Evolutionary conservation across 2,329 filamentous ascomycete genomes (phyloP).

Genomic region (Diplodia seriata): DNA sequence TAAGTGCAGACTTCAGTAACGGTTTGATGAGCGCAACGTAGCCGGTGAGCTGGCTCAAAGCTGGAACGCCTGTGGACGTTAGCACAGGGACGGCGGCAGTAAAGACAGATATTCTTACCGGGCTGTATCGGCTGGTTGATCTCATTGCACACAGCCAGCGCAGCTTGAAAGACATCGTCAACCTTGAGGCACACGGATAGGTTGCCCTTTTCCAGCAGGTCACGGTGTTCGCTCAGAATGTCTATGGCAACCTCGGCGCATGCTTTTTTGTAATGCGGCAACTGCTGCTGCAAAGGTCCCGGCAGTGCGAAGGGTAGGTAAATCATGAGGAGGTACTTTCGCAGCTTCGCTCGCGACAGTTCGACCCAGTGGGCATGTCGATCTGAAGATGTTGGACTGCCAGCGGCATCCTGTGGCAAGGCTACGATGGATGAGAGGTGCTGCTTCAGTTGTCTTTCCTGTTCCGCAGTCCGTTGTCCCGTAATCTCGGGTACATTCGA

Average conservation of each 20-base stretch:
- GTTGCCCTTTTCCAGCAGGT: not conserved
- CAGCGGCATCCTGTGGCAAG: not conserved
- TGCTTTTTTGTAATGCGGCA: conserved; percentile 18
- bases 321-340: conserved; percentile 21
- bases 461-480: conserved; percentile 3
- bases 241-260: conserved; percentile 13
- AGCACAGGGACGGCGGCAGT: not conserved
- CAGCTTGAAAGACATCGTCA: conserved; percentile 25
- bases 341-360: conserved; percentile 3
- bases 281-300: not conserved
- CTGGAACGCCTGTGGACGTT: not conserved
- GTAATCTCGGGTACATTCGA: conserved; percentile 2
- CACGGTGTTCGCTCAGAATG: conserved; percentile 12
- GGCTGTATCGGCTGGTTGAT: conserved; percentile 10
- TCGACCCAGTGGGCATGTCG: conserved; percentile 7
- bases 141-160: conserved; percentile 5
- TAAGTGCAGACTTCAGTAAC: conserved; percentile 1
- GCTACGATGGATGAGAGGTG: not conserved
- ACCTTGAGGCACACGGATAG: conserved; percentile 11
- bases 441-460: conserved; percentile 13
- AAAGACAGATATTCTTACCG: not conserved
- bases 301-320: conserved; percentile 12
- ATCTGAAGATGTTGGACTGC: not conserved
- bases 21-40: conserved; percentile 20
- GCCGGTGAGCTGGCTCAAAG: conserved; percentile 1